Evolutionary conservation across 306 rosid species (phyloP), one percentile per base, ranked within the genome.

Genomic region (Prinsepia uniflora): DNA sequence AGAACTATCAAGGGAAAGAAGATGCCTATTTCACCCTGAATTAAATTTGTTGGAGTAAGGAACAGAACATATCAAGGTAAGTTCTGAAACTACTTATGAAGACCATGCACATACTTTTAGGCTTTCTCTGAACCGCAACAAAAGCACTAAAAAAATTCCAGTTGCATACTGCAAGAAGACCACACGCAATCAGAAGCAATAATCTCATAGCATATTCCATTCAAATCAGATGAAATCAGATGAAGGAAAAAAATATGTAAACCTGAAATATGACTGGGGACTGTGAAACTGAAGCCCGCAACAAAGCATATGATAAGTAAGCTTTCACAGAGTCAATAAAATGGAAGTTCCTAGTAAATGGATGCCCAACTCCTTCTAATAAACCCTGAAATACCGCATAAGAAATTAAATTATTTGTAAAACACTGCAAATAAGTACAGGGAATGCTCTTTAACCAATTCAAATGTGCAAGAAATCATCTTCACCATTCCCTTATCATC

Each of bases 281-380:
- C 75, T 89, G 96, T 30, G 97, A 89, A 81, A 95, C 96, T 76
- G 96, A 89, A 83, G 99, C 96, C 76, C 97, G 90, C 79, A 95
- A 75, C 75, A 95, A 77, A 43, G 96, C 99, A 82, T 95, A 95
- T 55, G 99, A 95, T 78, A 95, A 96, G 83, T 89, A 95, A 49
- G 99, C 99, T 87, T 95, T 95, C 83, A 95, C 99, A n/a, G 99
- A 91, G 76, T 95, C 99, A 76, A 95, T 95, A 80, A 95, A 95
- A 84, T 95, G 96, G 78, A 91, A 91, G 84, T 91, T 87, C 81
- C 91, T 89, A 39, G 97, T 95, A 84, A 91, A 95, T 70, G 91
- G 78, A 75, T 95, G 95, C 71, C 91, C 90, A 75, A 95, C 99
- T 65, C 99, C 97, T 78, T 95, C 99, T 83, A 95, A 86, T 71